Evolutionary conservation across 345 rosid genomes (phyloP).

Genomic region (Hypericum perforatum): DNA sequence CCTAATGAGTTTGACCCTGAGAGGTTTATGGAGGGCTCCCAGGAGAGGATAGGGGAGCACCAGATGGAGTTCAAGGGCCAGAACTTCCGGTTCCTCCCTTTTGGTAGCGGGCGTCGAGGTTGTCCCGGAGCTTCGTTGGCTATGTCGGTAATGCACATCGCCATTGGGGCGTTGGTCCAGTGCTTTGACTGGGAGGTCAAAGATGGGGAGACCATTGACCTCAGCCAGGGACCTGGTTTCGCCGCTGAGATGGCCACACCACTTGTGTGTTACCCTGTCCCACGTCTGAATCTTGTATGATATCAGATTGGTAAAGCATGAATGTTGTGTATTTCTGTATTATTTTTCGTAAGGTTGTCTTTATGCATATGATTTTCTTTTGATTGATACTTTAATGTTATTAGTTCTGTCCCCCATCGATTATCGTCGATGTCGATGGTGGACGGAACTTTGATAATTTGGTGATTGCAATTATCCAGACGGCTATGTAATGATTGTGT

Average conservation of each 20-base stretch:
- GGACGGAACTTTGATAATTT: too few species aligned
- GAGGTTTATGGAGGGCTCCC: background rate
- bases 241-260: background rate
- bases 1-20: slow-evolving; percentile 4
- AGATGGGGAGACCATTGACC: slow-evolving; percentile 2
- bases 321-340: too few species aligned
- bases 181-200: slow-evolving; percentile 12
- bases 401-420: too few species aligned
- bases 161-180: slow-evolving; percentile 10
- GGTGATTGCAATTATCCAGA: too few species aligned
- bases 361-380: too few species aligned
- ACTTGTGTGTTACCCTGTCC: slow-evolving; percentile 6
- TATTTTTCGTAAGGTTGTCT: too few species aligned
- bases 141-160: background rate
- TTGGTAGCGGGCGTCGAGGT: slow-evolving; percentile 9
- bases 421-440: too few species aligned
- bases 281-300: background rate
- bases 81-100: background rate
- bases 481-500: too few species aligned
- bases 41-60: background rate
- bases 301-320: too few species aligned
- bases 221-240: slow-evolving; percentile 2
- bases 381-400: too few species aligned
- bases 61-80: slow-evolving; percentile 1
- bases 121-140: slow-evolving; percentile 7